phyloP scores from a whole-genome alignment of 2,329 filamentous ascomycete genomes.

The Clarireedia homoeocarpa region DNA sequence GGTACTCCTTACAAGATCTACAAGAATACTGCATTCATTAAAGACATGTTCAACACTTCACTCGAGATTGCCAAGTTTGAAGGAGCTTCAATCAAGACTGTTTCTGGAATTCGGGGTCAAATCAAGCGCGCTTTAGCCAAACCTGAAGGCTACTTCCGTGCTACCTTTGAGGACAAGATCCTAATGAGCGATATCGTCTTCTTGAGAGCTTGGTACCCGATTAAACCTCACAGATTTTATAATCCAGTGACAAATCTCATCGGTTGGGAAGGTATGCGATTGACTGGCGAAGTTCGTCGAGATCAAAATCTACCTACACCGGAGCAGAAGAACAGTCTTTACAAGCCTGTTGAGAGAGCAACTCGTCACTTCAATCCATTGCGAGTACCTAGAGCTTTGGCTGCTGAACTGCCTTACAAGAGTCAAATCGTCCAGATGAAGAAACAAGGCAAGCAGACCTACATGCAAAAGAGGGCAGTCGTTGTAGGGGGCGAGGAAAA shows the following conservation, averaged over 20 bases:
- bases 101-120: conserved; percentile 90
- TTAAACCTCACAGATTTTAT: conserved; percentile 93
- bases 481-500: conserved; percentile 79
- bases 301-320: conserved; percentile 70
- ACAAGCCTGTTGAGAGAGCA: conserved; percentile 60
- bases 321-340: conserved; percentile 74
- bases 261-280: conserved; percentile 85
- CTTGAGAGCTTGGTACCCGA: conserved; percentile 90
- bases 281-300: conserved; percentile 84
- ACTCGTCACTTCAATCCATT: conserved; percentile 70
- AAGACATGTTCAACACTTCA: conserved; percentile 91
- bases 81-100: conserved; percentile 89
- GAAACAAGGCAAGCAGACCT: conserved; percentile 73
- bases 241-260: conserved; percentile 92
- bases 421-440: conserved; percentile 80
- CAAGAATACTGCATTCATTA: conserved; percentile 98
- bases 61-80: conserved; percentile 98
- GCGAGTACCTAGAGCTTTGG: conserved; percentile 67
- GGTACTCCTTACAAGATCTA: conserved; percentile 95
- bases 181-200: conserved; percentile 96
- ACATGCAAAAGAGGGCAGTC: conserved; percentile 94
- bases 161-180: conserved; percentile 98
- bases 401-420: conserved; percentile 82
- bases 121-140: conserved; percentile 94
- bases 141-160: conserved; percentile 91